phyloP scores from a whole-genome alignment of 495 filamentous ascomycete species.

The Neurospora terricola region DNA sequence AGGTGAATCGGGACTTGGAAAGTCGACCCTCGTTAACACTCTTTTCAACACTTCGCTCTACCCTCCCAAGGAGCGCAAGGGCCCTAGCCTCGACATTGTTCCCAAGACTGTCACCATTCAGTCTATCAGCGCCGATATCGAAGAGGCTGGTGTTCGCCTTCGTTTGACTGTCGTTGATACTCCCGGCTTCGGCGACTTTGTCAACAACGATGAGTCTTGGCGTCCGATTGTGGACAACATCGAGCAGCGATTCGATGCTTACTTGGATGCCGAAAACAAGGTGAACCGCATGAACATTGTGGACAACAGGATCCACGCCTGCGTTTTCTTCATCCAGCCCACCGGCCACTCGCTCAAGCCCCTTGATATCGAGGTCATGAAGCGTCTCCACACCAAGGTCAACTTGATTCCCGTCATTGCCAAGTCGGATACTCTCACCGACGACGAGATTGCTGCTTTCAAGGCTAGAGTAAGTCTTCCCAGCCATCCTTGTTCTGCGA shows the following conservation, averaged over 20 bases:
- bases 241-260: conserved; percentile 95
- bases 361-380: conserved; percentile 98
- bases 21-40: conserved; percentile 98
- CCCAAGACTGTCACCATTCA: conserved; percentile 98
- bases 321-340: conserved; percentile 98
- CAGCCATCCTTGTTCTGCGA: not conserved
- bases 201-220: conserved; percentile 99
- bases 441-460: conserved; percentile 88
- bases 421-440: conserved; percentile 95
- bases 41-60: conserved; percentile 99
- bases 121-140: conserved; percentile 96
- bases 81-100: conserved; percentile 92
- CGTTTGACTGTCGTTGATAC: conserved; percentile 96
- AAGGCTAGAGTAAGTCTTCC: conserved; percentile 73
- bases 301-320: conserved; percentile 96
- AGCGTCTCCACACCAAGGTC: conserved; percentile 97
- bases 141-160: conserved; percentile 96
- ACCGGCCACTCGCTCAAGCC: conserved; percentile 99
- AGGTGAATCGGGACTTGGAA: conserved; percentile 99
- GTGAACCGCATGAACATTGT: conserved; percentile 99
- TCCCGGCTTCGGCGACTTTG: conserved; percentile 96
- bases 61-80: conserved; percentile 95
- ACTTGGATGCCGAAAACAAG: conserved; percentile 98
- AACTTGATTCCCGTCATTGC: conserved; percentile 99
- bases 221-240: conserved; percentile 98